phyloP scores from a whole-genome alignment of 805 yeast genomes.

The Nematodospora valgi region DNA sequence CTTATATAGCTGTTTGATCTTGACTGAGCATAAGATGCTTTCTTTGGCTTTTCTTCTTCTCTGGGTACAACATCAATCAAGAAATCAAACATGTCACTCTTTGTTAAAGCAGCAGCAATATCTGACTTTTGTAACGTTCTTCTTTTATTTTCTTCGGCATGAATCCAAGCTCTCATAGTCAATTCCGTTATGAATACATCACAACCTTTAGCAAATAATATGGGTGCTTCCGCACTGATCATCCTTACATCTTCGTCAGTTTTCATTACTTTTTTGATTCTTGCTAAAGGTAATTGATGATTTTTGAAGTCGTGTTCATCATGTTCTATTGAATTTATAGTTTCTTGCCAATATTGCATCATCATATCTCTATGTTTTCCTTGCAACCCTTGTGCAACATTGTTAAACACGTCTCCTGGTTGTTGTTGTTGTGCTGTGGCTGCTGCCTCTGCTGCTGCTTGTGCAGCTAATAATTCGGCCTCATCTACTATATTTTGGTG shows the following conservation, averaged over 20 bases:
- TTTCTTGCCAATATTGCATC: conserved; percentile 97
- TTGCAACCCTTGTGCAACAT: conserved; percentile 88
- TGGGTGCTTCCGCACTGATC: conserved; percentile 99
- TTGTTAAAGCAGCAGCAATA: conserved; percentile 91
- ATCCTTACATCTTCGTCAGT: conserved; percentile 95
- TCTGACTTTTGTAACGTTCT: conserved; percentile 92
- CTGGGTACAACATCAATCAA: conserved; percentile 94
- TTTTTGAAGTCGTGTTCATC: conserved; percentile 89
- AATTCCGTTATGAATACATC: conserved; percentile 95
- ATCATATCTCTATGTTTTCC: conserved; percentile 82
- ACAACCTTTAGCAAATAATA: conserved; percentile 95
- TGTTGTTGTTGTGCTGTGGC: conserved; percentile 42
- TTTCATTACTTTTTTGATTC: conserved; percentile 97
- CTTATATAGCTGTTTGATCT: conserved; percentile 18
- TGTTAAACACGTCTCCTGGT: conserved; percentile 69
- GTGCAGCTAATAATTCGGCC: conserved; percentile 42
- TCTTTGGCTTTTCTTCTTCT: conserved; percentile 66
- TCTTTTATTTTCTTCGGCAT: conserved; percentile 94
- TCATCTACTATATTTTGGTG: conserved; percentile 32
- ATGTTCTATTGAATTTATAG: conserved; percentile 84
- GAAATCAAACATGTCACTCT: conserved; percentile 96
- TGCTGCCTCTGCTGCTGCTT: conserved; percentile 47
- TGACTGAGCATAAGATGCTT: conserved; percentile 22
- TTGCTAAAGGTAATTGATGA: conserved; percentile 91
- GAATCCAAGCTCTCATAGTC: conserved; percentile 99